Percentiles rank a stretch among this genome's conserved stretches.
These are phyloP conservation scores for Fusarium sp. DNA, from an alignment of 2,329 filamentous ascomycete species.

Conservation along the genomic window DNA sequence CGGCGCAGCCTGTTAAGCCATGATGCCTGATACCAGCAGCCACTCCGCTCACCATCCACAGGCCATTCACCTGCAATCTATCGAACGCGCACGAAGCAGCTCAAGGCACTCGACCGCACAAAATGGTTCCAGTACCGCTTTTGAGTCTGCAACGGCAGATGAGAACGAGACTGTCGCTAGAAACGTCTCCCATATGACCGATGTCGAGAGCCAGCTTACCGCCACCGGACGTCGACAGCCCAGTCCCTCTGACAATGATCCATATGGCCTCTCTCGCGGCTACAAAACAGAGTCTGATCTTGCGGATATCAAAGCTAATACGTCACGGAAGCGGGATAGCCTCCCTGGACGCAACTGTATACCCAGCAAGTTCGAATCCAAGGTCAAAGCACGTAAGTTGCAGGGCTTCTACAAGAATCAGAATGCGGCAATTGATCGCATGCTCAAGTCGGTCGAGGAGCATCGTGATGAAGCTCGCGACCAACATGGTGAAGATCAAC, in stretches of 20 bases:
- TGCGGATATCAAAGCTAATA: slow-evolving; percentile 82
- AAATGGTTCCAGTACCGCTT: slow-evolving; percentile 60
- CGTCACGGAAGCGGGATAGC: slow-evolving; percentile 77
- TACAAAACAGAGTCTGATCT: slow-evolving; percentile 85
- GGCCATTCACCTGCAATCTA: slow-evolving; percentile 57
- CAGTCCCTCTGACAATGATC: slow-evolving; percentile 73
- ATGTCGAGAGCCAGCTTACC: slow-evolving; percentile 64
- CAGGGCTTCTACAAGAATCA: slow-evolving; percentile 89
- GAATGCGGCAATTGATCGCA: slow-evolving; percentile 91
- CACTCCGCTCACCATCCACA: slow-evolving; percentile 60
- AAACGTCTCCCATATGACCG: slow-evolving; percentile 55
- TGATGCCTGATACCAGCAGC: slow-evolving; percentile 58
- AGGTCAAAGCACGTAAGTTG: slow-evolving; percentile 65
- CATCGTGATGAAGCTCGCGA: slow-evolving; percentile 86
- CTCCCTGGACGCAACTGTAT: slow-evolving; percentile 32
- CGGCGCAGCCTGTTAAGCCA: slow-evolving; percentile 37
- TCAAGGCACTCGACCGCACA: slow-evolving; percentile 46
- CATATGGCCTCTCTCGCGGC: slow-evolving; percentile 80
- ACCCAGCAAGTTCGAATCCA: slow-evolving; percentile 42
- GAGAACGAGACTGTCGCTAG: slow-evolving; percentile 57
- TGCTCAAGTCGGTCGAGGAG: slow-evolving; percentile 93
- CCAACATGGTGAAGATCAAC: slow-evolving; percentile 82
- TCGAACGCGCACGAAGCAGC: slow-evolving; percentile 47
- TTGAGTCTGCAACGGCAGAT: slow-evolving; percentile 56
- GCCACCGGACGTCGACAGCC: slow-evolving; percentile 53